Conservation (phyloP, 257 asterid species). For the Jacaranda mimosifolia region DNA sequence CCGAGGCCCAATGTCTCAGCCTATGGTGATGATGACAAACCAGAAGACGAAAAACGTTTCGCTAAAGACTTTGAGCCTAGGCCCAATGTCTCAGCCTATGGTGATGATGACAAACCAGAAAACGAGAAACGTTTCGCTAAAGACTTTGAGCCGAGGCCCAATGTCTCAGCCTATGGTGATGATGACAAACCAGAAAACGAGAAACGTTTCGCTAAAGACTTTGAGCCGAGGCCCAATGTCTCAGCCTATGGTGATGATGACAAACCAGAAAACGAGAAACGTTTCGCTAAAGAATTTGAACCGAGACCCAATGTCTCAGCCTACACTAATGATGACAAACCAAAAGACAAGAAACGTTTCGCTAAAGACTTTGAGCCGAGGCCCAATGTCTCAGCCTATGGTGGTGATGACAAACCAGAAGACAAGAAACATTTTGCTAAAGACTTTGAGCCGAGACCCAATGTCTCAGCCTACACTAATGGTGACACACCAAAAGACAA, state of each 20-base stretch:
- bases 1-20: slow-evolving; percentile 31
- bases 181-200: neutral
- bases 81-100: slow-evolving; percentile 19
- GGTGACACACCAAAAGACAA: neutral
- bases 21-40: neutral
- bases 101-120: neutral
- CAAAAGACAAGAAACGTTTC: neutral
- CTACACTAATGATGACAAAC: neutral
- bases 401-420: too few species aligned
- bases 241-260: neutral
- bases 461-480: neutral
- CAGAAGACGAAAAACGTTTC: too few species aligned
- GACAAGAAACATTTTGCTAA: neutral
- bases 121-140: neutral
- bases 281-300: slow-evolving; percentile 16
- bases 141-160: slow-evolving; percentile 40
- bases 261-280: neutral
- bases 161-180: slow-evolving; percentile 3
- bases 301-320: slow-evolving; percentile 31
- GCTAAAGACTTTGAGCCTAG: neutral
- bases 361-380: slow-evolving; percentile 28
- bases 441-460: slow-evolving; percentile 42
- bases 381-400: slow-evolving; percentile 30
- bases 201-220: too few species aligned
- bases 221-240: slow-evolving; percentile 6